Conservation (phyloP, 2,329 filamentous ascomycete species). For the Blastomyces gilchristii region DNA sequence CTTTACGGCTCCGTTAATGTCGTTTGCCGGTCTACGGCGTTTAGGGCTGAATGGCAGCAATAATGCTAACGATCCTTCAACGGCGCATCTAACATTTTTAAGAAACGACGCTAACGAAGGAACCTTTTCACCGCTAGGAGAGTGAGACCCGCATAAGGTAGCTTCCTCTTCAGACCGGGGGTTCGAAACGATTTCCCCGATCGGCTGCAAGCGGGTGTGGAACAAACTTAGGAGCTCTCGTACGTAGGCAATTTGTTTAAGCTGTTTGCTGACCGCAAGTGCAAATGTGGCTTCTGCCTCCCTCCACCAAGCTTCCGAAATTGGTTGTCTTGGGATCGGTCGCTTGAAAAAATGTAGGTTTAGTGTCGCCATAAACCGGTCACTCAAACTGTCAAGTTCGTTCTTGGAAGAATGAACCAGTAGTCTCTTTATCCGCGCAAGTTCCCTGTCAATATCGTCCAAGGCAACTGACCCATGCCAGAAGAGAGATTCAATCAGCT, state of each 20-base stretch:
- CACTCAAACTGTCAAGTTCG: background rate
- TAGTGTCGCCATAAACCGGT: background rate
- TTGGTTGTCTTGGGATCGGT: background rate
- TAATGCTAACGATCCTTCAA: background rate
- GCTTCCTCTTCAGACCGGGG: background rate
- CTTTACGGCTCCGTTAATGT: background rate
- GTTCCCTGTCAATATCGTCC: conserved; percentile 1
- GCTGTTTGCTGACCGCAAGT: background rate
- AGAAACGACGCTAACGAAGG: background rate
- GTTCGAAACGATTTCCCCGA: conserved; percentile 1
- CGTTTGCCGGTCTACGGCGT: background rate
- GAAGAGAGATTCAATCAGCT: background rate
- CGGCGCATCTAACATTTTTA: background rate
- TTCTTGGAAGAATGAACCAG: background rate
- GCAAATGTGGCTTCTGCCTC: background rate
- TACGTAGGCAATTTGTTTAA: background rate
- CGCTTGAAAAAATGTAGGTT: background rate
- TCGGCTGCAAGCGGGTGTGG: background rate
- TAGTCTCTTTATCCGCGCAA: background rate
- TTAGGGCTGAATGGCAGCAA: background rate
- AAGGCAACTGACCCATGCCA: background rate
- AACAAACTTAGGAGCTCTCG: background rate
- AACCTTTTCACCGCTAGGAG: background rate
- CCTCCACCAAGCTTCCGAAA: background rate
- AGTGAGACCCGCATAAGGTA: background rate